Evolutionary conservation across 495 filamentous ascomycete genomes (phyloP).

Genomic region (Penicillium nucicola): DNA sequence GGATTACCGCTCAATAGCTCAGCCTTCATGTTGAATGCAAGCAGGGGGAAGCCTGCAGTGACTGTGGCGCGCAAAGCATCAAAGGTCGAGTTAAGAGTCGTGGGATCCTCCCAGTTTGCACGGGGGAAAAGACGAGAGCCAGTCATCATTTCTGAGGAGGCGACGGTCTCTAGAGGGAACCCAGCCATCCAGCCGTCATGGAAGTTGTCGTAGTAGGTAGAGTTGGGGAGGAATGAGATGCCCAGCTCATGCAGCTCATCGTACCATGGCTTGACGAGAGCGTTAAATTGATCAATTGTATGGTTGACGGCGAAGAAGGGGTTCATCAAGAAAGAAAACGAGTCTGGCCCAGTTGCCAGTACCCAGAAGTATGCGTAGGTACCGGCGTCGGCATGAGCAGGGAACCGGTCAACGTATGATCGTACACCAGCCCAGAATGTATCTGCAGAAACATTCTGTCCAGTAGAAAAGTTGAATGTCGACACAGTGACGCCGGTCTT

Average conservation of each 20-base stretch:
- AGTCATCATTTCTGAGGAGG: slow-evolving; percentile 29
- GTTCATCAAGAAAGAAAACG: slow-evolving; percentile 19
- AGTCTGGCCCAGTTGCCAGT: slow-evolving; percentile 10
- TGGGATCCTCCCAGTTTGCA: slow-evolving; percentile 36
- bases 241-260: slow-evolving; percentile 28
- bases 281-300: slow-evolving; percentile 40
- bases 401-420: slow-evolving; percentile 46
- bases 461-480: slow-evolving; percentile 38
- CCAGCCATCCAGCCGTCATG: slow-evolving; percentile 43
- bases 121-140: slow-evolving; percentile 53
- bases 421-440: slow-evolving; percentile 50
- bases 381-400: slow-evolving; percentile 45
- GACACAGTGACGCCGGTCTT: slow-evolving; percentile 39
- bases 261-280: slow-evolving; percentile 46
- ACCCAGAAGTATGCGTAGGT: slow-evolving; percentile 53
- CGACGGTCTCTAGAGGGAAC: slow-evolving; percentile 48
- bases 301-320: slow-evolving; percentile 52
- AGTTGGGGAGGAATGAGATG: slow-evolving; percentile 40
- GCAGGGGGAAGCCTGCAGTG: slow-evolving; percentile 37
- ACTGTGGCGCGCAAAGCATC: slow-evolving; percentile 43
- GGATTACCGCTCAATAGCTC: slow-evolving; percentile 23
- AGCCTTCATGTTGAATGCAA: slow-evolving; percentile 49
- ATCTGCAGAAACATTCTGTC: slow-evolving; percentile 27
- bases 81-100: slow-evolving; percentile 41
- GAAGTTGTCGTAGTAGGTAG: slow-evolving; percentile 49